Base-by-base conservation (phyloP, 1,139 yeast species). In the Kodamaea alishanica region DNA sequence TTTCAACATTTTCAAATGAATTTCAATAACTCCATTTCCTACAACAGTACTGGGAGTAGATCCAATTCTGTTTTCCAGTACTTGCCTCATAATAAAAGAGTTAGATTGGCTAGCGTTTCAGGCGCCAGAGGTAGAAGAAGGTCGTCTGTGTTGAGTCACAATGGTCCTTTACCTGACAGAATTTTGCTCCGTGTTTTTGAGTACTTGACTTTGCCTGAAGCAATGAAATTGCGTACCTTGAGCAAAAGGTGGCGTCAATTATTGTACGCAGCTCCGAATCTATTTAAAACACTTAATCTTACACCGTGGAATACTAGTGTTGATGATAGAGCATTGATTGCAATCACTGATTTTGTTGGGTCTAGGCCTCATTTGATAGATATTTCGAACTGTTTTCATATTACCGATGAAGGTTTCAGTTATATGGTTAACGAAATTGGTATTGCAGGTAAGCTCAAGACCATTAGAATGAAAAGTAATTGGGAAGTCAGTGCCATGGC, bases 401-500 rank as follows among this genome's bases (percentile, higher is more conserved):
- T 84, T 7, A 82, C 89, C 0, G 90, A 84, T 55, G 82, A 75
- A 46, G 89, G 90, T 0, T 84, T 84, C 56, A 73, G 79, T 32
- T 79, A 79, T 51, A 68, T 84, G 70, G 79, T 82, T 20, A 81
- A 80, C 51, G 86, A 81, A 46, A 74, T 84, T 43, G 90, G 89
- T 0, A 77, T 79, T 49, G 59, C 79, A 32, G 89, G 89, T 6
- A 67, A 69, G 28, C 71, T 84, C 35, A 66, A 67, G 39, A 60
- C 62, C 6, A 62, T 84, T 37, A 72, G 70, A 44, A 81, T 84
- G 87, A 71, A 69, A 42, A 79, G 85, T 24, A 82, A 78, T 36
- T 84, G 92, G 92, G 87, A 82, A 48, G 78, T 84, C 6, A 77
- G 84, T 45, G 86, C 88, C 3, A 79, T 81, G 86, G 85, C 90